Evolutionary conservation across 2,329 filamentous ascomycete genomes (phyloP), one percentile per base, ranked within the genome.

Genomic region (Aspergillus glaucus): DNA sequence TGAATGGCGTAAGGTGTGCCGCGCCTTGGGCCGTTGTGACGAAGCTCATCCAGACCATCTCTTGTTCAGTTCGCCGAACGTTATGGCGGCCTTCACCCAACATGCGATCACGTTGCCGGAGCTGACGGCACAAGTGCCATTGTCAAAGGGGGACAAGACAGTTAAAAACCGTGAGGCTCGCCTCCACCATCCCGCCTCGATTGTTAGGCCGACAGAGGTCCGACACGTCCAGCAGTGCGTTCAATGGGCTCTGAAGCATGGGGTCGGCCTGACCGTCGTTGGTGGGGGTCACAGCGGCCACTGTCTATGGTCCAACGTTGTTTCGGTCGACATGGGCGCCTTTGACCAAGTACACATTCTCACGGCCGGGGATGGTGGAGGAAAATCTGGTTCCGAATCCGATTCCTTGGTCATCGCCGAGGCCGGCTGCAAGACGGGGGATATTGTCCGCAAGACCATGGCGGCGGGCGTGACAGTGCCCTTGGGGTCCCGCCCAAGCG

Each of bases 231-330:
- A 81, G 56, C 43, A 70, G 3, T 84, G 80, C 53, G 74, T 84
- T 45, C 59, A 37, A 57, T 85, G 79, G 81, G 79, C 80, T 55
- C 32, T 79, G 8, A 61, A 75, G 52, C 66, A 80, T 46, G 48
- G 49, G 0, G 22, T 70, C 1, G 57, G 73, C 37, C 61, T 83
- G 45, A 78, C 75, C 0, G 62, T 84, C 22, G 12, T 85, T 15
- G 75, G 79, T 6, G 81, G 82, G 0, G 71, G 82, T 12, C 81
- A 85, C 56, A 79, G 81, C 54, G 78, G 74, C 6, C 78, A 85
- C 45, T 85, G 80, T 60, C 53, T 80, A 40, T 67, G 65, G 71
- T 62, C 76, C 2, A 72, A 75, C 45, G 70, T 79, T 14, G 75
- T 84, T 37, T 59, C 79, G 0, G 55, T 86, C 21, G 79, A 85